A percentile compares a stretch with the other conserved stretches of the same genome.
Evolutionary conservation across 441 rosid genomes (phyloP).

Genomic region (Populus trichocarpa): DNA sequence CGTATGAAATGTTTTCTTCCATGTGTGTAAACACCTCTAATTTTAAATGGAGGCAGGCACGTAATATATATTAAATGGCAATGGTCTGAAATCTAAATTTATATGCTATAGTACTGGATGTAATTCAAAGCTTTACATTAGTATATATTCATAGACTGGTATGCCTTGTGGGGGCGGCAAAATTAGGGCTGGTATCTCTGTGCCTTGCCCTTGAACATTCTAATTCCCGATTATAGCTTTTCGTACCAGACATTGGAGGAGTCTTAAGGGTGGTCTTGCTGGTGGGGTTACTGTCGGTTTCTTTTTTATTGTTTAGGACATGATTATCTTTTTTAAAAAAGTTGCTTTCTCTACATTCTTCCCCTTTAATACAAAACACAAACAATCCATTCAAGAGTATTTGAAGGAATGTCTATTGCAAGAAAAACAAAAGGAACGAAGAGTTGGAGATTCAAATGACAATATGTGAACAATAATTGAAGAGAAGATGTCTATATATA

Average conservation of each 20-base stretch:
- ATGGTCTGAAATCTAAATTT: neutral
- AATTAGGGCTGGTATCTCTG: constrained; percentile 18
- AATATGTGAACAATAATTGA: neutral
- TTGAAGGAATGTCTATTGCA: constrained; percentile 1
- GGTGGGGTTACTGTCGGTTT: constrained; percentile 26
- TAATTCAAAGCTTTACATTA: constrained; percentile 7
- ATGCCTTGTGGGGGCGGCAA: constrained; percentile 28
- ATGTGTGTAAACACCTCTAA: constrained; percentile 22
- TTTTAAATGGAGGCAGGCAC: constrained; percentile 14
- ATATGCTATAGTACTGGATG: constrained; percentile 4
- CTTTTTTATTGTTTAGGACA: neutral
- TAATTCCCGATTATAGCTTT: constrained; percentile 1
- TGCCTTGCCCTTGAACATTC: constrained; percentile 23
- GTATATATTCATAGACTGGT: constrained; percentile 11
- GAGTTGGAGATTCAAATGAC: neutral
- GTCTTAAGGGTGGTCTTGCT: neutral
- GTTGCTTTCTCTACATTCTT: constrained; percentile 44
- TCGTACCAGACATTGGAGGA: constrained; percentile 7
- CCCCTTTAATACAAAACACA: constrained; percentile 22
- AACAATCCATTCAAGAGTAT: neutral
- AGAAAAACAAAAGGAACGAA: neutral
- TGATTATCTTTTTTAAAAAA: neutral
- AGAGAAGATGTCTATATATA: too few relatives aligned
- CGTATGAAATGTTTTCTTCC: neutral
- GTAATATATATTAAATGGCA: neutral